Evolutionary conservation across 2,329 filamentous ascomycete species (phyloP), one percentile per base, ranked within the genome.

Genomic region (Lecanicillium sp.): DNA sequence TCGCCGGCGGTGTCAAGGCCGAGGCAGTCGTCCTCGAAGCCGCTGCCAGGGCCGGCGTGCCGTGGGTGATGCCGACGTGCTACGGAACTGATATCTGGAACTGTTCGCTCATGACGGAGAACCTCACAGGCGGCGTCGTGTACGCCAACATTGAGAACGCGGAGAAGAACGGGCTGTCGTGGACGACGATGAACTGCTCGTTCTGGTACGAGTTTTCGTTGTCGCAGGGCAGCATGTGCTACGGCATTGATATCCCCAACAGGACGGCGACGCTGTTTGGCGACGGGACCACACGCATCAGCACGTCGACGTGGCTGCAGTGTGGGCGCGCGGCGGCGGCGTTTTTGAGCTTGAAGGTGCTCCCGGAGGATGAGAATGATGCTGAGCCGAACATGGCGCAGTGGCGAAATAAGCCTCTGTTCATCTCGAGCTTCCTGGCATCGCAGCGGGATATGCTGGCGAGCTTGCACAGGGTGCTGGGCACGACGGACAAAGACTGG

Each of bases 371-470:
- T 56, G 15, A 63, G 45, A 52, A 54, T 5, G 63, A 65, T 50
- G 49, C 39, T 36, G 57, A 73, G 60, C 32, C 62, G 2, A 60
- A 51, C 0, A 54, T 72, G 0, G 79, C 26, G 56, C 66, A 39
- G 52, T 69, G 55, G 54, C 63, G 17, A 3, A 78, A 82, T 60
- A 69, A 71, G 42, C 53, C 56, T 0, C 57, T 83, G 2, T 78
- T 72, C 54, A 54, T 83, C 10, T 70, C 67, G 7, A 81, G 76
- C 51, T 86, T 84, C 64, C 60, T 66, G 10, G 55, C 81, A 51
- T 78, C 64, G 50, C 84, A 87, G 61, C 70, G 71, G 10, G 82
- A 87, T 9, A 86, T 87, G 68, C 71, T 87, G 46, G 73, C 75
- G 32, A 74, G 73, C n/a, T 62, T 83, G 11, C 71, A 81, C 56